phyloP scores from a whole-genome alignment of 2,329 filamentous ascomycete genomes.

The Chaetomium strumarium region DNA sequence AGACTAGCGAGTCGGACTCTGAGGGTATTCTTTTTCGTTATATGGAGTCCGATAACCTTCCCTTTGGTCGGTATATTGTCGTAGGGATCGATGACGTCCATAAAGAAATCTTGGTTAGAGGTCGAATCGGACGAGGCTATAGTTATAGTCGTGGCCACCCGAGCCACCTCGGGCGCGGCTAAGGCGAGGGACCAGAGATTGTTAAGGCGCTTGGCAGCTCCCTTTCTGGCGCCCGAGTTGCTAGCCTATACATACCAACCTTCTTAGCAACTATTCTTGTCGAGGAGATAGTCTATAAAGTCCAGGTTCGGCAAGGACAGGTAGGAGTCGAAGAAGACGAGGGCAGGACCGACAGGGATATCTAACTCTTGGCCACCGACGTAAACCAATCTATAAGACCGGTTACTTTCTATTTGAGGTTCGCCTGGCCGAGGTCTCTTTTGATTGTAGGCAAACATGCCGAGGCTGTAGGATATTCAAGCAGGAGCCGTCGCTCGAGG shows the following conservation, averaged over 20 bases:
- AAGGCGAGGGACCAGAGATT: slow-evolving; percentile 4
- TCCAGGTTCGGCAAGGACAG: slow-evolving; percentile 2
- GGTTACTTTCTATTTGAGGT: slow-evolving; percentile 1
- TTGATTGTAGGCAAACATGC: slow-evolving; percentile 4
- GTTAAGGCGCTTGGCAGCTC: slow-evolving; percentile 2
- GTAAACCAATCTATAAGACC: slow-evolving; percentile 5
- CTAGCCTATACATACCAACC: neutral
- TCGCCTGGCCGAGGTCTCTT: neutral
- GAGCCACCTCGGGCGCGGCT: neutral
- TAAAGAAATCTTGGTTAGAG: slow-evolving; percentile 1
- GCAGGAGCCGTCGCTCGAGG: slow-evolving; percentile 8
- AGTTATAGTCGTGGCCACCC: neutral
- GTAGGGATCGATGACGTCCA: slow-evolving; percentile 1
- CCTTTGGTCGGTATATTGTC: slow-evolving; percentile 2
- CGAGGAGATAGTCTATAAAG: slow-evolving; percentile 1
- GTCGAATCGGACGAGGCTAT: slow-evolving; percentile 1
- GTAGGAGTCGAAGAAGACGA: slow-evolving; percentile 7
- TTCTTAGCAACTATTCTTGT: neutral
- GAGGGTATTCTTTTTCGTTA: slow-evolving; percentile 6
- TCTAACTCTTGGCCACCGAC: slow-evolving; percentile 5
- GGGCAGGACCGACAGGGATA: slow-evolving; percentile 3
- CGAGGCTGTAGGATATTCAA: slow-evolving; percentile 2
- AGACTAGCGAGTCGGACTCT: slow-evolving; percentile 4
- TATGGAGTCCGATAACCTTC: slow-evolving; percentile 4
- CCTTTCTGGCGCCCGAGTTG: slow-evolving; percentile 1